Evolutionary conservation across 139 green algal genomes (phyloP), one percentile per base, ranked within the genome.

Genomic region (Limnomonas spitsbergensis): DNA sequence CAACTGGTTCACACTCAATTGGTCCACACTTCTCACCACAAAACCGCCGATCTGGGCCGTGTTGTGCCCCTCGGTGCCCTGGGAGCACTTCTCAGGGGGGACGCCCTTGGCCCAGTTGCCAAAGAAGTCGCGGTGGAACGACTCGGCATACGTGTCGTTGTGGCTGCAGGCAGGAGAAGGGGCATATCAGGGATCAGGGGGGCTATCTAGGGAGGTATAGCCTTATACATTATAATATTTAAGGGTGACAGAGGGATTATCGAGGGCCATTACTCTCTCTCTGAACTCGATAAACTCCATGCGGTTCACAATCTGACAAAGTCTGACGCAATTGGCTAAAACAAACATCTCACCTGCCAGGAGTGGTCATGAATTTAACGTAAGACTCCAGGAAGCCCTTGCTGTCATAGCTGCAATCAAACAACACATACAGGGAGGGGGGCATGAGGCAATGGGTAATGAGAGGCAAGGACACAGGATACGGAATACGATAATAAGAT

Each of bases 361-460:
- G 88, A 0, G 88, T 92, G 14, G 88, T 90, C 88, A 92, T 92
- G 82, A 92, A 92, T 26, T 72, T 78, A n/a, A 92, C 82, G 78
- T 92, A 92, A 24, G 85, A 80, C 4, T 77, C 7, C 36, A 91
- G 77, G 27, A 37, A 7, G 61, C 61, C 24, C 27, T 72, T 72
- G 27, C 61, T 39, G 29, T 56, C 56, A 75, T 75, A 76, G 47
- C 31, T 80, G 40, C 53, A 66, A 61, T 14, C n/a, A 35, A 70
- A 32, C 24, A 29, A 66, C 20, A 20, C 24, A 24, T 66, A 24
- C 52, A 66, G 24, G 52, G 20, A 66, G 52, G 20, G 20, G 24
- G 52, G 20, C 52, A 66, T 20, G 52, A 24, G 20, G 24, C 20
- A 66, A 24, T 66, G 52, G 20, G 52, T 66, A 24, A n/a, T n/a